Percentiles rank a stretch among this genome's conserved stretches.
phyloP scores from a whole-genome alignment of 176 grass and related monocot species.

The Zizania latifolia region DNA sequence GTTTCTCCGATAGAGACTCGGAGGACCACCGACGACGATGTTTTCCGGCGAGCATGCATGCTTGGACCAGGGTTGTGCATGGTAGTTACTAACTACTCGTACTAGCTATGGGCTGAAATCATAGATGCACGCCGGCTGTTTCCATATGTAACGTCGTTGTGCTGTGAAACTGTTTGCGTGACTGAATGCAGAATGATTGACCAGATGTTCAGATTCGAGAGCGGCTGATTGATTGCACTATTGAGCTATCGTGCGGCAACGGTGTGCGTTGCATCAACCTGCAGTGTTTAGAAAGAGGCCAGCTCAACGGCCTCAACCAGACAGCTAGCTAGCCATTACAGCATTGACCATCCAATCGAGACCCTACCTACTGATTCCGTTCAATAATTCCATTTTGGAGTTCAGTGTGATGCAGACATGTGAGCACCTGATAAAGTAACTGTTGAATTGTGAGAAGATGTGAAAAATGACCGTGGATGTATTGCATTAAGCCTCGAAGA shows the following conservation, averaged over 20 bases:
- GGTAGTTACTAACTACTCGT: too few relatives aligned
- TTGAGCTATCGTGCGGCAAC: background rate
- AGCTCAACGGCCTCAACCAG: too few relatives aligned
- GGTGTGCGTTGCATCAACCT: too few relatives aligned
- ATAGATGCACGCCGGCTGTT: background rate
- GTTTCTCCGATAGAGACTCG: too few relatives aligned
- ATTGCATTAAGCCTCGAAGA: too few relatives aligned
- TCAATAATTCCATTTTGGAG: background rate
- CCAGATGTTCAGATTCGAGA: background rate
- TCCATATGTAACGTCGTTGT: background rate
- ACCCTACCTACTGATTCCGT: background rate
- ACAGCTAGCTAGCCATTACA: background rate
- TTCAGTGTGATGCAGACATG: background rate
- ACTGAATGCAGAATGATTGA: background rate
- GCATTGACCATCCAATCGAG: conserved; percentile 11
- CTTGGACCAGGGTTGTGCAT: too few relatives aligned
- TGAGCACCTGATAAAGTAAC: too few relatives aligned
- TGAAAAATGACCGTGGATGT: too few relatives aligned
- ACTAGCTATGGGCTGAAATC: background rate
- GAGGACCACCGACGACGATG: conserved; percentile 41
- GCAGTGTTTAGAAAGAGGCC: conserved; percentile 17
- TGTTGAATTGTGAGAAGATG: too few relatives aligned
- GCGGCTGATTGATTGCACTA: conserved; percentile 6
- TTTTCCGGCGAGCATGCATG: background rate
- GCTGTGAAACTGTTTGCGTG: background rate